phyloP scores from a whole-genome alignment of 2,329 filamentous ascomycete genomes.

The Tolypocladium cylindrosporum region DNA sequence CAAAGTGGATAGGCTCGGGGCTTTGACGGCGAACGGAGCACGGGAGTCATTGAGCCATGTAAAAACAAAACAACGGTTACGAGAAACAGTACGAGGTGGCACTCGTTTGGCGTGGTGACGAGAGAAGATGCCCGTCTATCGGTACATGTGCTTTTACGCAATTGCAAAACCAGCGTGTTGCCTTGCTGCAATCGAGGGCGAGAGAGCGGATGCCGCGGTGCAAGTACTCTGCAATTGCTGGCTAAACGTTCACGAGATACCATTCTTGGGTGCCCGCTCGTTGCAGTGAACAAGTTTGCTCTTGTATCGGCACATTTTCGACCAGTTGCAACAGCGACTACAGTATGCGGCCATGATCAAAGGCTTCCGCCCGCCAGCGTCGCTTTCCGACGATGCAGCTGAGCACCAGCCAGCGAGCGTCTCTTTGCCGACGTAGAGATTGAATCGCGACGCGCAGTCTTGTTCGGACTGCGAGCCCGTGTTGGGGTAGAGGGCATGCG shows the following conservation, averaged over 20 bases:
- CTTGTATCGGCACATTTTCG: background rate
- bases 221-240: background rate
- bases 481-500: background rate
- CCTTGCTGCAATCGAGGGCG: background rate
- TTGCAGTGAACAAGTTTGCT: background rate
- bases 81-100: background rate
- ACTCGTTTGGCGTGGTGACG: background rate
- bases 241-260: background rate
- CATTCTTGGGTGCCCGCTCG: background rate
- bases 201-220: background rate
- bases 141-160: background rate
- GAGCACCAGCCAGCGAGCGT: background rate
- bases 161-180: background rate
- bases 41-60: background rate
- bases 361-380: background rate
- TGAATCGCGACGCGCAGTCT: background rate
- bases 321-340: background rate
- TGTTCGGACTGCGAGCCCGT: background rate
- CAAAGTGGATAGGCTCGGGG: background rate
- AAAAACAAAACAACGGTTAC: background rate
- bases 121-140: background rate
- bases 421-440: background rate
- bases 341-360: background rate
- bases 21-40: background rate
- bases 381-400: background rate